These are phyloP conservation scores for Neophaeococcomyces mojaviensis DNA, from an alignment of 2,329 filamentous ascomycete species.

Conservation along the genomic window DNA sequence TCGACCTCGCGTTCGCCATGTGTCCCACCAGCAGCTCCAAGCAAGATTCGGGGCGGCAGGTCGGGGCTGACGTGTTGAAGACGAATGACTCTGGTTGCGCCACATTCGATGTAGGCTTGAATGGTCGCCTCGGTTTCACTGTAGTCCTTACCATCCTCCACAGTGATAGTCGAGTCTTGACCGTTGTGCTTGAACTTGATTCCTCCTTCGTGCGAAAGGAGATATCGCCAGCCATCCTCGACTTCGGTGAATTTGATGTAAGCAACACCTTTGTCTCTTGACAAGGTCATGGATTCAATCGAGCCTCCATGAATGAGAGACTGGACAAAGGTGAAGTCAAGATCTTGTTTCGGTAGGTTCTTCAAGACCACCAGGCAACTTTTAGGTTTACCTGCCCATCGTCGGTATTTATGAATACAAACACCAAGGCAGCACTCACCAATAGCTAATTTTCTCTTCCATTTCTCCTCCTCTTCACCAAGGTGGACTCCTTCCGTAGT, in stretches of 20 bases:
- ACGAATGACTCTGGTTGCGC: conserved; percentile 40
- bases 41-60: conserved; percentile 30
- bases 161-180: conserved; percentile 27
- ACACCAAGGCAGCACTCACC: too few relatives aligned
- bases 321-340: conserved; percentile 27
- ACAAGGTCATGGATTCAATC: conserved; percentile 28
- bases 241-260: conserved; percentile 31
- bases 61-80: conserved; percentile 36
- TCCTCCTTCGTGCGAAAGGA: conserved; percentile 30
- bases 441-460: conserved; percentile 15
- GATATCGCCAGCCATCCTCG: conserved; percentile 30
- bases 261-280: conserved; percentile 21
- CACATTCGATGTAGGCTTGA: conserved; percentile 32
- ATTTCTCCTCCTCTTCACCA: conserved; percentile 22
- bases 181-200: conserved; percentile 28
- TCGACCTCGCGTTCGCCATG: conserved; percentile 36
- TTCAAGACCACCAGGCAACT: conserved; percentile 30
- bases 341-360: conserved; percentile 29
- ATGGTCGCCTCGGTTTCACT: conserved; percentile 36
- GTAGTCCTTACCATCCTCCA: conserved; percentile 34
- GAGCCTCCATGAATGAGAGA: conserved; percentile 33
- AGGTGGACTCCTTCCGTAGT: too few relatives aligned
- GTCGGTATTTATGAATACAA: neutral
- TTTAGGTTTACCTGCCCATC: conserved; percentile 7
- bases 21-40: conserved; percentile 32